Evolutionary conservation across 2,329 filamentous ascomycete genomes (phyloP), one percentile per base, ranked within the genome.

Genomic region (Microdochium bolleyi): DNA sequence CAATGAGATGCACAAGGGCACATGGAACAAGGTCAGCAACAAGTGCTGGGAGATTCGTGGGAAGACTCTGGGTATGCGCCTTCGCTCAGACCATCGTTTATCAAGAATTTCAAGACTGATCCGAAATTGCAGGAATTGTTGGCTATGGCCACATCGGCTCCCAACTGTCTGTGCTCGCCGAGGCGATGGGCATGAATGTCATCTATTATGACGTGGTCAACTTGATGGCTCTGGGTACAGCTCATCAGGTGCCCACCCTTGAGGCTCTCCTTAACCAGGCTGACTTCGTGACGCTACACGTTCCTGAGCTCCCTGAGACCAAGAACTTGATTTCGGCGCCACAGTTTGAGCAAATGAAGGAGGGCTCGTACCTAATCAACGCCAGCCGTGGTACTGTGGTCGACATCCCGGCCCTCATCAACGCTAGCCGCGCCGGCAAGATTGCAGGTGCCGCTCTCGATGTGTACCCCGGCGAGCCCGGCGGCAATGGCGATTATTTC

Each of bases 31-130:
- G 76, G 92, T 97, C 64, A 96, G 91, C 75, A 80, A 82, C 64
- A 92, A 88, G 66, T 99, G 94, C 80, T 97, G 94, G 94, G 94
- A 99, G 70, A 91, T 97, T 63, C 85, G 94, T 63, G 94, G 94
- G 68, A 99, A 99, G 79, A 97, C 92, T 46, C 79, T 99, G 51
- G 94, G 88, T 84, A 72, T 55, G 74, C 66, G 48, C 14, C 7
- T 9, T 19, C 14, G 34, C n/a, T 38, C 13, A 38, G 34, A 38
- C 13, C 14, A 14, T 9, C 13, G 34, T 19, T 38, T 5, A 19
- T 19, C 34, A 14, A 38, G 34, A 16, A 19, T 16, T 5, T 38
- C 11, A 38, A 38, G 3, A 24, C 46, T 55, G 49, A 57, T 50
- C 50, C 49, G 51, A 56, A 48, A 24, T 49, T 51, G 14, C 51